Percentiles rank a stretch among this genome's conserved stretches.
Conservation (phyloP, 371 early-diverging fungal species). For the Aphelidium insulamus region DNA sequence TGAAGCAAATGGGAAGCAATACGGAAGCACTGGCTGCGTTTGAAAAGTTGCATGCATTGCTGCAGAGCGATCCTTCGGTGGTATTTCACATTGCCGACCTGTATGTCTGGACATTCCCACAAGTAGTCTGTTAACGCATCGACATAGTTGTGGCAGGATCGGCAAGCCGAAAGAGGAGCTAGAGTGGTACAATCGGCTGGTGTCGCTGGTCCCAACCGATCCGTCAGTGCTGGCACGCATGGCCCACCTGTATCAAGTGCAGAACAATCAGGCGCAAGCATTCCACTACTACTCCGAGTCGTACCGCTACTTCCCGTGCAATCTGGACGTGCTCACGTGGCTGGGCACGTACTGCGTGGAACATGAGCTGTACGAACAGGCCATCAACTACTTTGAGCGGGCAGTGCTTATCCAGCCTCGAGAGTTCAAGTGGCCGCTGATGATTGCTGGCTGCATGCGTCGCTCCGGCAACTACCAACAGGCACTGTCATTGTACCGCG, state of each 20-base stretch:
- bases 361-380: constrained; percentile 26
- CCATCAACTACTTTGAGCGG: constrained; percentile 22
- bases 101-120: constrained; percentile 4
- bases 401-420: constrained; percentile 16
- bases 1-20: constrained; percentile 11
- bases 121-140: background rate
- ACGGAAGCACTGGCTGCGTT: constrained; percentile 16
- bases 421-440: constrained; percentile 23
- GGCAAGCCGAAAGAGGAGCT: constrained; percentile 16
- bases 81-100: constrained; percentile 26
- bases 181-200: constrained; percentile 24
- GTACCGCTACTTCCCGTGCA: constrained; percentile 22
- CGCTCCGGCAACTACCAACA: constrained; percentile 20
- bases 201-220: constrained; percentile 27
- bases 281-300: constrained; percentile 28
- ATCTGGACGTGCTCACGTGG: constrained; percentile 21
- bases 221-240: constrained; percentile 17
- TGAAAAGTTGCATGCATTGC: constrained; percentile 22
- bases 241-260: constrained; percentile 15
- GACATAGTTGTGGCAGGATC: constrained; percentile 14
- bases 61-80: constrained; percentile 19
- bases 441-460: constrained; percentile 21
- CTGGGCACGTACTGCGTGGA: constrained; percentile 26
- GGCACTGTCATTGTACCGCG: constrained; percentile 19
- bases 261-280: constrained; percentile 22